Evolutionary conservation across 2,329 filamentous ascomycete genomes (phyloP).

Genomic region (Aureobasidium sp.): DNA sequence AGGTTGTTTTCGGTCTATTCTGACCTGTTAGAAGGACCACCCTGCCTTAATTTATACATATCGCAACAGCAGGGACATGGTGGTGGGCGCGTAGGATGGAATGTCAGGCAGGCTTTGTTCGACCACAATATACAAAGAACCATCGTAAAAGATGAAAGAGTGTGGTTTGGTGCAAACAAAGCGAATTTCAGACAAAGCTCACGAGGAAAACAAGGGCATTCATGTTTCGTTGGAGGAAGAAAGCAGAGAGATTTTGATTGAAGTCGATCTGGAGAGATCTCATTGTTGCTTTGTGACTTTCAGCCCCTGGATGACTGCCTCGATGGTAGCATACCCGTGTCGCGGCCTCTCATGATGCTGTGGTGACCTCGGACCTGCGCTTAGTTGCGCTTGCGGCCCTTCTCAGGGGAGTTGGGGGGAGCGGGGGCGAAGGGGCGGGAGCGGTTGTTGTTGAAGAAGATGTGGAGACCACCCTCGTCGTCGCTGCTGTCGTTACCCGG

Average conservation of each 20-base stretch:
- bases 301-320: background rate
- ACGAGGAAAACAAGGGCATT: background rate
- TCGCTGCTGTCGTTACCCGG: background rate
- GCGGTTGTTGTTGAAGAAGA: background rate
- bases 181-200: background rate
- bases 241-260: background rate
- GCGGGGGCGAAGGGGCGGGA: background rate
- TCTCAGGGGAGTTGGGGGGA: background rate
- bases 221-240: background rate
- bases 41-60: background rate
- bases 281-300: background rate
- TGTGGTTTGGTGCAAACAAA: background rate
- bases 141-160: background rate
- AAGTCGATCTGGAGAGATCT: background rate
- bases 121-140: background rate
- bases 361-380: too few relatives aligned
- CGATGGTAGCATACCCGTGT: background rate
- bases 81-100: accelerated
- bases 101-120: background rate
- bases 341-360: background rate
- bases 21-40: background rate
- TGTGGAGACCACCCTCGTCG: background rate
- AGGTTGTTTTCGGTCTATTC: background rate
- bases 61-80: background rate
- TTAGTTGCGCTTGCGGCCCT: background rate